These are phyloP conservation scores for Penicillium malachiteum DNA, from an alignment of 495 filamentous ascomycete genomes.

Conservation along the genomic window DNA sequence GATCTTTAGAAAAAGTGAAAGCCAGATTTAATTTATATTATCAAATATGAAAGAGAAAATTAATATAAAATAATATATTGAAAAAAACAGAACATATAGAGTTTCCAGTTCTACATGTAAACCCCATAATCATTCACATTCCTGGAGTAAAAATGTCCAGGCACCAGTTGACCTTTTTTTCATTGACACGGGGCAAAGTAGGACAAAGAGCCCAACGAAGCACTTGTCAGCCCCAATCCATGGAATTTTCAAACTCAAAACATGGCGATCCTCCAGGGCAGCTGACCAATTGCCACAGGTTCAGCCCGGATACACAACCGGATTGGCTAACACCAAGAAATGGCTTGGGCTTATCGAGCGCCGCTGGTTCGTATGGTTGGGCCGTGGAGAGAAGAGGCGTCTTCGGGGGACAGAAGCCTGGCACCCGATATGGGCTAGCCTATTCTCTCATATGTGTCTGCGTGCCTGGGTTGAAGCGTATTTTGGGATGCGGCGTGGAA, in stretches of 20 bases:
- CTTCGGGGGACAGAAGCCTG: slow-evolving; percentile 9
- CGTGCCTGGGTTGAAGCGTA: slow-evolving; percentile 6
- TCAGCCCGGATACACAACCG: slow-evolving; percentile 3
- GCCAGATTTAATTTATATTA: background rate
- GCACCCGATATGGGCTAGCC: slow-evolving; percentile 16
- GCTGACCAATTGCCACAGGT: slow-evolving; percentile 24
- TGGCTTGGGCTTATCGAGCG: slow-evolving; percentile 31
- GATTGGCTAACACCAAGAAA: slow-evolving; percentile 23
- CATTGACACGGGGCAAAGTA: too few species aligned
- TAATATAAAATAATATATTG: background rate
- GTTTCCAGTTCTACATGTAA: background rate
- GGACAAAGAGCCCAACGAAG: background rate
- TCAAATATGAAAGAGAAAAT: background rate
- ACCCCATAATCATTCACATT: too few species aligned
- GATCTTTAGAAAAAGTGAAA: background rate
- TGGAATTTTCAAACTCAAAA: slow-evolving; percentile 27
- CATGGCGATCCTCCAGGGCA: slow-evolving; percentile 24
- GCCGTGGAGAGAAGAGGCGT: slow-evolving; percentile 26
- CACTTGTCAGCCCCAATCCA: background rate
- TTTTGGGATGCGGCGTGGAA: background rate
- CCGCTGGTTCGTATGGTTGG: slow-evolving; percentile 24
- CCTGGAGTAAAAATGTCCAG: too few species aligned
- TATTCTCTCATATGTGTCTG: background rate
- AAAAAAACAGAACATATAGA: background rate
- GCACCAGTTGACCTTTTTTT: too few species aligned